phyloP scores from a whole-genome alignment of 805 yeast genomes.

The Isabelozyma heimii region DNA sequence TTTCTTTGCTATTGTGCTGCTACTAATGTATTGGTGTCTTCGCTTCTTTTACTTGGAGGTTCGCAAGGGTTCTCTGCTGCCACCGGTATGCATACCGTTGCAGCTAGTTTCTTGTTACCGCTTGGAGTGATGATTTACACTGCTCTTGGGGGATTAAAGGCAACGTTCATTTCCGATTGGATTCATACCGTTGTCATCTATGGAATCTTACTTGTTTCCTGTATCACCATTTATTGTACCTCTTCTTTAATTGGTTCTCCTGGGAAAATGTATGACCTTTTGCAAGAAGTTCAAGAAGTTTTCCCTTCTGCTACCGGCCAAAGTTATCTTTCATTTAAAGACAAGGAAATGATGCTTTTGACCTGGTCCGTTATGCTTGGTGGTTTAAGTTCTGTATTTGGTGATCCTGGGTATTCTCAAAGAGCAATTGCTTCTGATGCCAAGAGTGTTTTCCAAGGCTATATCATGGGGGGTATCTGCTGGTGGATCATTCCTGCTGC shows the following conservation, averaged over 20 bases:
- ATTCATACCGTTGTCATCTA: constrained; percentile 22
- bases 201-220: constrained; percentile 15
- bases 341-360: constrained; percentile 11
- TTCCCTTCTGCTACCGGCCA: constrained; percentile 12
- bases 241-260: constrained; percentile 21
- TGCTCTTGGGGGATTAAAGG: constrained; percentile 22
- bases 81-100: constrained; percentile 13
- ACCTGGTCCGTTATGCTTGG: constrained; percentile 12
- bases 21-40: constrained; percentile 10
- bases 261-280: constrained; percentile 20
- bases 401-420: constrained; percentile 23
- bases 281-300: constrained; percentile 12
- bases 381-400: constrained; percentile 19
- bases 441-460: constrained; percentile 16
- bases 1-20: constrained; percentile 8
- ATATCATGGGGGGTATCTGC: constrained; percentile 19
- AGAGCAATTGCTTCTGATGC: constrained; percentile 24
- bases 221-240: constrained; percentile 15
- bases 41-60: constrained; percentile 38
- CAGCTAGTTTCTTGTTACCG: constrained; percentile 21
- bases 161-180: constrained; percentile 25
- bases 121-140: constrained; percentile 21
- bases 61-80: constrained; percentile 22
- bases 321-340: constrained; percentile 13
- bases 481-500: constrained; percentile 26